Conservation (phyloP, 2,329 filamentous ascomycete species). For the Paraphaeosphaeria sporulosa region DNA sequence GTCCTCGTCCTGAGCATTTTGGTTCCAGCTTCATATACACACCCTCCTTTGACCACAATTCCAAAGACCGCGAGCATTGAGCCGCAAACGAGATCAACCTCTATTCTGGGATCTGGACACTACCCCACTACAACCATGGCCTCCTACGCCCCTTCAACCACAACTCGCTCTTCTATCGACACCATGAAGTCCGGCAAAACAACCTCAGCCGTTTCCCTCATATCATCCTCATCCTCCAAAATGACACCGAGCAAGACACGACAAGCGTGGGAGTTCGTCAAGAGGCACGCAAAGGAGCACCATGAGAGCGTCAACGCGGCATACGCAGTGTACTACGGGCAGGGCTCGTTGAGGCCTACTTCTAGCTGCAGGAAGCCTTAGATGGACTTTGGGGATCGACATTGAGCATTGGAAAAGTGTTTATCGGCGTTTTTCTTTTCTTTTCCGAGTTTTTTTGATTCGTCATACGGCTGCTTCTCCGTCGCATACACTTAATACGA, state of each 20-base stretch:
- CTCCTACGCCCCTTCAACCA: not conserved
- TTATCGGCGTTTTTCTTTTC: too few relatives aligned
- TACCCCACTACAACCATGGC: constrained; percentile 6
- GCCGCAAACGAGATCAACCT: not conserved
- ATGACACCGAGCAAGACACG: constrained; percentile 10
- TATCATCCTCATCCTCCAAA: constrained; percentile 1
- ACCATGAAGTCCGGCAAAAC: constrained; percentile 16
- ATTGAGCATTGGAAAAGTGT: constrained; percentile 32
- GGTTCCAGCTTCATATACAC: not conserved
- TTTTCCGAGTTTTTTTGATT: too few relatives aligned
- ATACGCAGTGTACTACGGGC: not conserved
- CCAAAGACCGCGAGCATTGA: not conserved
- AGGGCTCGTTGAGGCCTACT: not conserved
- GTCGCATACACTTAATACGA: too few relatives aligned
- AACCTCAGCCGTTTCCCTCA: constrained; percentile 10
- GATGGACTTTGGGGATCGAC: constrained; percentile 2
- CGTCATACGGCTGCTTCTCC: too few relatives aligned
- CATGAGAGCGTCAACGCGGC: not conserved
- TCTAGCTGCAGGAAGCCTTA: constrained; percentile 15
- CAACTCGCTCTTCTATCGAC: constrained; percentile 21
- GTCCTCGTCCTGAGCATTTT: not conserved
- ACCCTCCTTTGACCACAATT: not conserved
- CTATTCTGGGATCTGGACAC: not conserved
- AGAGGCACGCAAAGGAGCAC: not conserved
- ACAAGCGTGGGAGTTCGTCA: not conserved